Percentiles rank a stretch among this genome's conserved stretches.
phyloP scores from a whole-genome alignment of 352 stramenopile genomes.

The Stephanocyclus meneghinianus region DNA sequence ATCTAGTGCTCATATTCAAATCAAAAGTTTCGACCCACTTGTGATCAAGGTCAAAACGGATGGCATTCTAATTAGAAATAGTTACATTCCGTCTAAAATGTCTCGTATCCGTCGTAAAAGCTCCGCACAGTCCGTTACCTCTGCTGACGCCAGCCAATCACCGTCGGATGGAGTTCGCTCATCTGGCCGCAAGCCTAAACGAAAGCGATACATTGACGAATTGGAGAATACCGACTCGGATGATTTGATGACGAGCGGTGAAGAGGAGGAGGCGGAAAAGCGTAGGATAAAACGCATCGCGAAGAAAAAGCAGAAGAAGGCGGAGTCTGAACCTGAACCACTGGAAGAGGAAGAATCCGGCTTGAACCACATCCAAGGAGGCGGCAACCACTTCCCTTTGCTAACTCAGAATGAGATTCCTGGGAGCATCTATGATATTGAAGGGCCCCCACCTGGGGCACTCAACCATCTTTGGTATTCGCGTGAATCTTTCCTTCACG shows the following conservation, averaged over 20 bases:
- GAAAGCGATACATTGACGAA: slow-evolving; percentile 64
- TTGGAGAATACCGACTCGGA: slow-evolving; percentile 66
- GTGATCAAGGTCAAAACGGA: slow-evolving; percentile 39
- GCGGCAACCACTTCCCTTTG: background rate
- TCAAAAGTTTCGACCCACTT: slow-evolving; percentile 33
- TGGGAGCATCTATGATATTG: slow-evolving; percentile 58
- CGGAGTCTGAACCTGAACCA: slow-evolving; percentile 3
- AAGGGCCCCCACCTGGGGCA: slow-evolving; percentile 65
- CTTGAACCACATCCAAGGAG: slow-evolving; percentile 3
- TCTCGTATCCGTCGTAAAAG: background rate
- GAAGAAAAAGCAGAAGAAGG: slow-evolving; percentile 41
- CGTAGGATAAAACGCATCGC: slow-evolving; percentile 49
- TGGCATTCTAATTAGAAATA: slow-evolving; percentile 23
- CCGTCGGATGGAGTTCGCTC: slow-evolving; percentile 8
- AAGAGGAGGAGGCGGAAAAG: slow-evolving; percentile 54
- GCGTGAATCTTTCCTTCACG: slow-evolving; percentile 69
- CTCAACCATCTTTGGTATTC: slow-evolving; percentile 82
- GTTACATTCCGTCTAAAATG: background rate
- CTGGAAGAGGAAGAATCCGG: slow-evolving; percentile 24
- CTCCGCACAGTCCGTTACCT: slow-evolving; percentile 1
- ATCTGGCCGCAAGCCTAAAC: slow-evolving; percentile 53
- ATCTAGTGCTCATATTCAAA: slow-evolving; percentile 33
- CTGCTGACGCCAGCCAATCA: background rate
- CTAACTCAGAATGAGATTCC: slow-evolving; percentile 7
- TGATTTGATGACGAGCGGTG: slow-evolving; percentile 62